phyloP scores from a whole-genome alignment of 352 stramenopile genomes.

The Globisporangium carolinianum region DNA sequence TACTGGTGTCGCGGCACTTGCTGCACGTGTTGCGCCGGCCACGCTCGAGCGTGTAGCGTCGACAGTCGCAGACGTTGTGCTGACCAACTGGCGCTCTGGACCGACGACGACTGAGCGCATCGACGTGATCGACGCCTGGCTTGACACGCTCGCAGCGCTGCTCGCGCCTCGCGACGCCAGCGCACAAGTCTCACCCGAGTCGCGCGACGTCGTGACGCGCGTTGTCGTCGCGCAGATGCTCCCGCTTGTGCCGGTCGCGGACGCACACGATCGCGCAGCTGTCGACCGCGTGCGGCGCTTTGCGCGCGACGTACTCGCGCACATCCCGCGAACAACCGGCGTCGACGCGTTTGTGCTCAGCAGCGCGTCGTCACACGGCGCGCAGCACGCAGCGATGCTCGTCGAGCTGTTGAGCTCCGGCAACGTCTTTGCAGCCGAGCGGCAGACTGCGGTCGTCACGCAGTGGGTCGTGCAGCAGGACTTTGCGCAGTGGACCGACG shows the following conservation, averaged over 20 bases:
- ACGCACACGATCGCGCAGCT: neutral
- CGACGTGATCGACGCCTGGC: conserved; percentile 7
- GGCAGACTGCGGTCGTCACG: conserved; percentile 5
- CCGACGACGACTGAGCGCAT: neutral
- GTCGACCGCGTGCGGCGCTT: conserved; percentile 4
- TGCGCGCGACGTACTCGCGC: conserved; percentile 4
- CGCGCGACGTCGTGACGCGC: conserved; percentile 7
- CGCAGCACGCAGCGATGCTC: conserved; percentile 7
- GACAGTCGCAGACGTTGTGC: neutral
- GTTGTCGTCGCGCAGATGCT: conserved; percentile 6
- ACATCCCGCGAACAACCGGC: conserved; percentile 7
- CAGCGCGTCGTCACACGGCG: neutral
- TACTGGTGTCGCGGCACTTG: neutral
- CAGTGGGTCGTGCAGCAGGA: conserved; percentile 17
- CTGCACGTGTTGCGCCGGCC: conserved; percentile 1
- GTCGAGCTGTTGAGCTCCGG: conserved; percentile 7
- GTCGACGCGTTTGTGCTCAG: conserved; percentile 9
- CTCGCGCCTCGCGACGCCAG: neutral
- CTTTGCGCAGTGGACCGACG: conserved; percentile 8
- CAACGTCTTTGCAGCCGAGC: conserved; percentile 4
- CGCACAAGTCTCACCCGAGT: conserved; percentile 1
- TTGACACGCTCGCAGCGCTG: conserved; percentile 4
- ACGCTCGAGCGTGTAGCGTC: conserved; percentile 2
- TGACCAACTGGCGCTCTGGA: neutral
- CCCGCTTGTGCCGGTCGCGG: neutral